Conservation (phyloP, 306 rosid species). For the Luffa acutangula region DNA sequence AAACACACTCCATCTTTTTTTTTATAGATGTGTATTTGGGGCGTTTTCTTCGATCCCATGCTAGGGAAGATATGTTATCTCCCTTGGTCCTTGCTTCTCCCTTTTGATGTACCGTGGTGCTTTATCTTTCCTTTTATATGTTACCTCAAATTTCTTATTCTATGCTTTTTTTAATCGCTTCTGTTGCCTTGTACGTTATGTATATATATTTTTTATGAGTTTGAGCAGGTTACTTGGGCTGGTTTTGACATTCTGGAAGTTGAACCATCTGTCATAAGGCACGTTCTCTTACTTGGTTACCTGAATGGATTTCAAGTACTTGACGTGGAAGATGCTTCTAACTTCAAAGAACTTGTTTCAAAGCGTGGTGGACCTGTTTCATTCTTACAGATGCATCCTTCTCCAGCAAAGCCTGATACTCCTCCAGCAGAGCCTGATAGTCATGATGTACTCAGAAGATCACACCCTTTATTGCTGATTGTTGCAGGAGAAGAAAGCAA, state of each 20-base stretch:
- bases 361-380: conserved; percentile 74
- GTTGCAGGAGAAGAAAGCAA: conserved; percentile 57
- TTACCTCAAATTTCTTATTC: neutral
- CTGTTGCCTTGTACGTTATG: neutral
- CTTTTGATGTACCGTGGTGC: neutral
- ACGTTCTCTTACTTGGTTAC: conserved; percentile 74
- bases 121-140: neutral
- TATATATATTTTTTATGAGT: conserved; percentile 7
- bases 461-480: conserved; percentile 65
- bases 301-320: conserved; percentile 82
- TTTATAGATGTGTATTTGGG: neutral
- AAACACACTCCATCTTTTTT: neutral
- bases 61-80: neutral
- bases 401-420: conserved; percentile 46
- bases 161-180: neutral
- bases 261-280: conserved; percentile 34
- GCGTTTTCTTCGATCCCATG: neutral
- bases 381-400: conserved; percentile 81
- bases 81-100: neutral
- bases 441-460: conserved; percentile 39
- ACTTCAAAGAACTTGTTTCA: conserved; percentile 66
- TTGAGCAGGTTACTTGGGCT: conserved; percentile 78
- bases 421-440: conserved; percentile 42
- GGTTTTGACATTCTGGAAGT: conserved; percentile 74
- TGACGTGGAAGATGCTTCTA: conserved; percentile 74